Percentiles rank a stretch among this genome's conserved stretches.
Evolutionary conservation across 2,329 filamentous ascomycete genomes (phyloP).

Genomic region (Pezicula rhizophila): DNA sequence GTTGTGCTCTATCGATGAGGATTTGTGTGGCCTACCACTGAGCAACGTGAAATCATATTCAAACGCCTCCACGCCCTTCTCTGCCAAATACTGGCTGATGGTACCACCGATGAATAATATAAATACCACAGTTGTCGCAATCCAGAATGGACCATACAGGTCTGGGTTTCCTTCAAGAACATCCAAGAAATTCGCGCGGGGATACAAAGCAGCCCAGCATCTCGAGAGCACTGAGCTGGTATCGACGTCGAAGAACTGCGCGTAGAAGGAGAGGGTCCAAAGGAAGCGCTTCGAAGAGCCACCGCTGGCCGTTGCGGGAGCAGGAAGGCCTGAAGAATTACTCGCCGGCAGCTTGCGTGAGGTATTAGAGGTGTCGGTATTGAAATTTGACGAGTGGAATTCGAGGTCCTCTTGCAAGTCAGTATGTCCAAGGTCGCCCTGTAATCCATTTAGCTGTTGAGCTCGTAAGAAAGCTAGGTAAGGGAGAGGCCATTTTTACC

Average conservation of each 20-base stretch:
- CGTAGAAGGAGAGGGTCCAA: constrained; percentile 90
- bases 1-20: not conserved
- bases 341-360: constrained; percentile 33
- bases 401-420: constrained; percentile 98
- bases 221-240: constrained; percentile 81
- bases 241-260: constrained; percentile 98
- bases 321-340: constrained; percentile 41
- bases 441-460: constrained; percentile 14
- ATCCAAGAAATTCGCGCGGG: constrained; percentile 90
- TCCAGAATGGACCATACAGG: constrained; percentile 96
- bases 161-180: constrained; percentile 96
- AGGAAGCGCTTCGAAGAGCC: constrained; percentile 74
- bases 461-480: not conserved
- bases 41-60: constrained; percentile 87
- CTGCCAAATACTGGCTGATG: constrained; percentile 82
- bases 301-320: constrained; percentile 47
- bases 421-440: constrained; percentile 97
- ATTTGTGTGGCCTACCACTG: constrained; percentile 51
- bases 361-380: constrained; percentile 44
- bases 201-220: constrained; percentile 84
- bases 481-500: constrained; percentile 41
- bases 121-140: constrained; percentile 92
- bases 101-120: constrained; percentile 94
- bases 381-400: constrained; percentile 91
- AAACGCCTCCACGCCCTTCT: constrained; percentile 64